Base-by-base conservation (phyloP, 352 stramenopile species). In the Phytophthora citrophthora region DNA sequence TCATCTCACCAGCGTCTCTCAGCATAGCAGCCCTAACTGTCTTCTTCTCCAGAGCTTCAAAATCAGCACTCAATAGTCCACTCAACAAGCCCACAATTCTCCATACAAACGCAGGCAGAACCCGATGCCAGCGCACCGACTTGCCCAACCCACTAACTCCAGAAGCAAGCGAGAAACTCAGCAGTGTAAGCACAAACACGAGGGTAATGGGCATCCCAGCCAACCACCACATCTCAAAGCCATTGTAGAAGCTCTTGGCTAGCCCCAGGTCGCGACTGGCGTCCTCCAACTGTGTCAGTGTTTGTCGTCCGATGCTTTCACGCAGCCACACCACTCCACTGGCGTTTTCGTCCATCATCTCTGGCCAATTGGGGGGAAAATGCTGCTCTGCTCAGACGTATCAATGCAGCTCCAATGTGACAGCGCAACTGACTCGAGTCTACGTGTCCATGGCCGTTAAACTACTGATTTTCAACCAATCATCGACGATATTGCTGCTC, bases 141-240 rank as follows among this genome's bases (percentile, higher is more conserved):
- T 81, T 76, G 32, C 84, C 72, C 11, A 93, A 27, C 0, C 77
- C 79, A 43, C 70, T 81, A 9, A 90, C 59, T 38, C 79, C 77
- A 43, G 77, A 84, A 26, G 76, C 80, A 39, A 93, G 65, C 51
- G 83, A 93, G 64, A 93, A 75, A 67, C 81, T 91, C 39, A 93
- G 66, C 45, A 91, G 67, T 55, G 81, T 91, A 38, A 93, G 71
- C 54, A 90, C 54, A 31, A 90, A 90, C 31, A 86, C 81, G 47
- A 93, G 68, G 54, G 74, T 66, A 39, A 93, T 76, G 52, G 85
- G 85, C 85, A 93, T 91, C 31, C 85, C 85, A 5, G 85, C 85
- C 53, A 93, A 77, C 85, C 85, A 93, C 85, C 85, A 93, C 66
- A 93, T 89, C 69, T 93, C 85, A 47, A 93, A 93, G 70, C 85